Percentiles rank a stretch among this genome's conserved stretches.
phyloP scores from a whole-genome alignment of 371 early-diverging fungal species.

The Mucor lusitanicus region DNA sequence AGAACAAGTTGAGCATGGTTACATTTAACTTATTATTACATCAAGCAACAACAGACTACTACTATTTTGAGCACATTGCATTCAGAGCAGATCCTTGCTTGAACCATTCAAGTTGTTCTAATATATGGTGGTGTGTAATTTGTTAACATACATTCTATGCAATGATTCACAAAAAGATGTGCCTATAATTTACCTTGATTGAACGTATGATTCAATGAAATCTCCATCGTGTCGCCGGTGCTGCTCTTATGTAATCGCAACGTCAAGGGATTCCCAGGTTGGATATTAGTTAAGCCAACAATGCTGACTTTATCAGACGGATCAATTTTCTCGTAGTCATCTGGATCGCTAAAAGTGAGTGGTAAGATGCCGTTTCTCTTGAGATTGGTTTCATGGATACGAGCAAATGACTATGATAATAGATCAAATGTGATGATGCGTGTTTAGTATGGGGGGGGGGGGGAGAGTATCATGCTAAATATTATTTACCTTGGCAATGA shows the following conservation, averaged over 20 bases:
- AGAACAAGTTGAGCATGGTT: background rate
- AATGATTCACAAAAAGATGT: too few relatives aligned
- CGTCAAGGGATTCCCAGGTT: conserved; percentile 70
- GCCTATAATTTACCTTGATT: conserved; percentile 89
- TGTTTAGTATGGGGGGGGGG: background rate
- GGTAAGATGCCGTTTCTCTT: conserved; percentile 97
- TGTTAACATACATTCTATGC: too few relatives aligned
- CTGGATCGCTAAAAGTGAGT: conserved; percentile 85
- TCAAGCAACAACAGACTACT: background rate
- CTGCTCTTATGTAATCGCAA: conserved; percentile 61
- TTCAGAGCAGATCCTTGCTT: conserved; percentile 65
- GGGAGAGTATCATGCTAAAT: too few relatives aligned
- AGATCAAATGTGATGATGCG: background rate
- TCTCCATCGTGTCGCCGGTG: conserved; percentile 69
- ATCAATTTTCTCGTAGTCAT: conserved; percentile 80
- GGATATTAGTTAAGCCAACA: conserved; percentile 67
- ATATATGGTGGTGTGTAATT: background rate
- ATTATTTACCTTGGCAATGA: background rate
- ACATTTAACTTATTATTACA: background rate
- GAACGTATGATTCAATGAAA: conserved; percentile 90
- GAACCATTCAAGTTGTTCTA: conserved; percentile 92
- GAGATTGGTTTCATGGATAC: conserved; percentile 97
- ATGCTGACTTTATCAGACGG: conserved; percentile 72
- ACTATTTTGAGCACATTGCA: background rate
- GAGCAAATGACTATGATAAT: conserved; percentile 89